Percentiles rank a stretch among this genome's conserved stretches.
Conservation (phyloP, 164 flowering plant genomes). For the Buxus sempervirens region DNA sequence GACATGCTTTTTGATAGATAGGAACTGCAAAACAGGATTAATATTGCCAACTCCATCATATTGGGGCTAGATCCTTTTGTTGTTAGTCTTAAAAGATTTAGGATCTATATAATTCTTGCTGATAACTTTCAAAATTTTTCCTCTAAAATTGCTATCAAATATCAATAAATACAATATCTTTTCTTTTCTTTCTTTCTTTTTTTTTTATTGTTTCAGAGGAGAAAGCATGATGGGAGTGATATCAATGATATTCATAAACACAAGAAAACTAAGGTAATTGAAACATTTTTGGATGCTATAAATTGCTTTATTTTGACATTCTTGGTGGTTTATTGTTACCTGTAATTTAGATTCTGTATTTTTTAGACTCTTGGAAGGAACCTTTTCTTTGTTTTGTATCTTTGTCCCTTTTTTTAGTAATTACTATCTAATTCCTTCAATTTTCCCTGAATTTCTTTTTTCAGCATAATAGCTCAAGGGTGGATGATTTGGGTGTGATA, state of each 20-base stretch:
- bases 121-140: neutral
- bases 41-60: too few relatives aligned
- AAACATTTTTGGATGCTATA: neutral
- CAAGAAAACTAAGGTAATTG: conserved; percentile 63
- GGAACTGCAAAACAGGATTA: too few relatives aligned
- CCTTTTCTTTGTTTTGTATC: too few relatives aligned
- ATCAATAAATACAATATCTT: neutral
- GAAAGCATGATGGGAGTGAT: conserved; percentile 75
- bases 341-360: neutral
- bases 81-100: too few relatives aligned
- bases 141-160: neutral
- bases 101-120: too few relatives aligned
- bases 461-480: conserved; percentile 90
- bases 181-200: neutral
- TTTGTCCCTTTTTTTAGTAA: neutral
- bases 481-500: conserved; percentile 75
- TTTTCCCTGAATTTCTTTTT: conserved; percentile 20
- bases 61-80: too few relatives aligned
- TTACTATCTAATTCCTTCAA: neutral
- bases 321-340: neutral
- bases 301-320: neutral
- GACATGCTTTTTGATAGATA: too few relatives aligned
- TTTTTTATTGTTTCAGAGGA: conserved; percentile 45
- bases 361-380: too few relatives aligned
- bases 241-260: conserved; percentile 53